Base-by-base conservation (phyloP, 2,329 filamentous ascomycete species). In the Cadophora sp. region DNA sequence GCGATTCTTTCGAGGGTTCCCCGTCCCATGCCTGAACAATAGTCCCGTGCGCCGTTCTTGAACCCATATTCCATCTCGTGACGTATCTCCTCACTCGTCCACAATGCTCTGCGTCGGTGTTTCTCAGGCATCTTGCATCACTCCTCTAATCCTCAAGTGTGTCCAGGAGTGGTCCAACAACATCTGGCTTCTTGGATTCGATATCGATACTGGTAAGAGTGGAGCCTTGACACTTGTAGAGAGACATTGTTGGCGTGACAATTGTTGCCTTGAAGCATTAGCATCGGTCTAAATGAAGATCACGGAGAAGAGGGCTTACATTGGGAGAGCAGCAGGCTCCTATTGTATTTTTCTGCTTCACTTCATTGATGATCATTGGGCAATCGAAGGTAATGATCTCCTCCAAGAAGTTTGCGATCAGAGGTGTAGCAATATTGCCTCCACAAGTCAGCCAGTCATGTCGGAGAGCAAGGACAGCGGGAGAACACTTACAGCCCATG, bases 251-350 rank as follows among this genome's bases (percentile, higher is more conserved):
- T 40, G 56, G 56, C 11, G 56, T 59, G 14, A 59, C 31, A 19
- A 59, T 37, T 12, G 34, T 59, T 7, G 56, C 31, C 56, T 59
- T 16, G 31, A 59, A 31, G 11, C 22, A 19, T 59, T 22, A 59
- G 56, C 31, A 24, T 43, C 4, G 22, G 2, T 5, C 6, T 11
- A 22, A 14, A 24, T 27, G 22, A 59, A 34, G 9, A 16, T 19
- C 34, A 43, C 4, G 22, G 34, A 40, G n/a, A 14, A 40, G 55
- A n/a, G 31, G 2, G 19, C 31, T 43, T 27, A 59, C 56, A 40
- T 40, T 59, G 12, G 56, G 34, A 59, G 31, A 40, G 56, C 56
- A 59, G 34, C 56, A 59, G 43, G 56, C 56, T 5, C 56, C 56
- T 11, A 22, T 37, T 19, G 56, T 59, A 40, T 59, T 12, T 14